phyloP scores from a whole-genome alignment of 2,329 filamentous ascomycete genomes.

The Arachnomyces sp. region DNA sequence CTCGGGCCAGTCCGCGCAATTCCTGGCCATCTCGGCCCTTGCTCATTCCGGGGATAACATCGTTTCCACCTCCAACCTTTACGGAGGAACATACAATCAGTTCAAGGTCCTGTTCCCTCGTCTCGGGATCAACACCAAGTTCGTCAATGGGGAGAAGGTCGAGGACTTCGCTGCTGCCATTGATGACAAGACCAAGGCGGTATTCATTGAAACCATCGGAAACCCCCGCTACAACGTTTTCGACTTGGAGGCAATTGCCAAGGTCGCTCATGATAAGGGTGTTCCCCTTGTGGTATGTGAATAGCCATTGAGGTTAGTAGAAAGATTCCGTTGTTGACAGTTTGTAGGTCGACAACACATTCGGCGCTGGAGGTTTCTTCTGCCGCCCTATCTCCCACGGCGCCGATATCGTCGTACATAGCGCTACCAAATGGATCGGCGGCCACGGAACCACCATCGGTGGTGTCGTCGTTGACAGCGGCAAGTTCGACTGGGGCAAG shows the following conservation, averaged over 20 bases:
- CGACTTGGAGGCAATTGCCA: conserved; percentile 79
- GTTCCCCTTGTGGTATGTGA: conserved; percentile 53
- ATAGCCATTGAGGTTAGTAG: conserved; percentile 1
- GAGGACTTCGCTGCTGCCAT: conserved; percentile 75
- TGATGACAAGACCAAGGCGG: conserved; percentile 86
- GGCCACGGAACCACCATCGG: conserved; percentile 90
- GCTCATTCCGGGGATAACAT: conserved; percentile 88
- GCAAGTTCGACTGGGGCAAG: conserved; percentile 91
- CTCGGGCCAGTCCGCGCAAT: conserved; percentile 85
- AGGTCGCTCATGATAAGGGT: conserved; percentile 65
- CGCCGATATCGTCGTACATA: conserved; percentile 90
- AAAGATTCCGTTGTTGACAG: neutral
- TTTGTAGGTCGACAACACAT: conserved; percentile 78
- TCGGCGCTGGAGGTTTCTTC: conserved; percentile 87
- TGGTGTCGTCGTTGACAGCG: conserved; percentile 77
- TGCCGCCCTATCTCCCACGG: conserved; percentile 80
- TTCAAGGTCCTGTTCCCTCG: conserved; percentile 84
- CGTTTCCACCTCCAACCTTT: conserved; percentile 80
- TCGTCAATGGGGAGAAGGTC: conserved; percentile 71
- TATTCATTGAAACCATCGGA: conserved; percentile 87
- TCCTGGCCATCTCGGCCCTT: conserved; percentile 80
- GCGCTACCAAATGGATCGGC: conserved; percentile 94
- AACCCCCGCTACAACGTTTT: conserved; percentile 92
- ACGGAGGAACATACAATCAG: conserved; percentile 96
- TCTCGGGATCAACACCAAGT: conserved; percentile 83